A percentile compares a stretch with the other conserved stretches of the same genome.
Conservation (phyloP, 176 grass and related monocot species). For the Ensete ventricosum region DNA sequence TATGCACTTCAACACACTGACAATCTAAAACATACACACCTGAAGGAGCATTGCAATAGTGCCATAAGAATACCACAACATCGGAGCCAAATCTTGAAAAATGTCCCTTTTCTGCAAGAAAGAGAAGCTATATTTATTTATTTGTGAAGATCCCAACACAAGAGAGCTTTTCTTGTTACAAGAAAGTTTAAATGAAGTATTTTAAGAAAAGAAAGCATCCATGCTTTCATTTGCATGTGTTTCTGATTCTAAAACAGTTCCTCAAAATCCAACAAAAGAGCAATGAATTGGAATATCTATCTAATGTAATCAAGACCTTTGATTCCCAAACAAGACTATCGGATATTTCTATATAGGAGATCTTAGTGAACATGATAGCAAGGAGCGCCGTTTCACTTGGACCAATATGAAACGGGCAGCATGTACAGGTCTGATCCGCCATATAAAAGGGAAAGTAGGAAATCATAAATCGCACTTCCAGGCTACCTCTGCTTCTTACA, state of each 20-base stretch:
- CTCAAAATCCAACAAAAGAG: neutral
- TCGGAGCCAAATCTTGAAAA: slow-evolving; percentile 53
- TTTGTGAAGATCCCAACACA: neutral
- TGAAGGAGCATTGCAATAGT: slow-evolving; percentile 44
- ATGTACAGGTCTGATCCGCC: no score
- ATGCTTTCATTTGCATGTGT: no score
- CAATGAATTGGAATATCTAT: neutral
- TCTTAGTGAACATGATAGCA: neutral
- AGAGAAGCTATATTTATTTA: neutral
- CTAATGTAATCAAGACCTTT: neutral
- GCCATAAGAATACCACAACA: slow-evolving; percentile 77
- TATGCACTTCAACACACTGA: neutral
- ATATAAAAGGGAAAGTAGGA: no score
- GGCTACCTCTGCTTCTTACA: no score
- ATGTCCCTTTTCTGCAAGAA: slow-evolving; percentile 47
- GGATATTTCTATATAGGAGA: neutral
- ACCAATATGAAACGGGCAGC: no score
- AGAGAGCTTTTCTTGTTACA: no score
- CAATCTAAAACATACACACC: slow-evolving; percentile 17
- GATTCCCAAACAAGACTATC: neutral
- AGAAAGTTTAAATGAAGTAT: neutral
- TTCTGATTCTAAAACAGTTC: neutral
- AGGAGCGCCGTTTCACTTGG: neutral
- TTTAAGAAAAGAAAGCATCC: no score
- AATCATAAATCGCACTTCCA: no score